These are phyloP conservation scores for Sarcomyxa edulis DNA, from an alignment of 768 basidiomycete genomes.

Conservation along the genomic window DNA sequence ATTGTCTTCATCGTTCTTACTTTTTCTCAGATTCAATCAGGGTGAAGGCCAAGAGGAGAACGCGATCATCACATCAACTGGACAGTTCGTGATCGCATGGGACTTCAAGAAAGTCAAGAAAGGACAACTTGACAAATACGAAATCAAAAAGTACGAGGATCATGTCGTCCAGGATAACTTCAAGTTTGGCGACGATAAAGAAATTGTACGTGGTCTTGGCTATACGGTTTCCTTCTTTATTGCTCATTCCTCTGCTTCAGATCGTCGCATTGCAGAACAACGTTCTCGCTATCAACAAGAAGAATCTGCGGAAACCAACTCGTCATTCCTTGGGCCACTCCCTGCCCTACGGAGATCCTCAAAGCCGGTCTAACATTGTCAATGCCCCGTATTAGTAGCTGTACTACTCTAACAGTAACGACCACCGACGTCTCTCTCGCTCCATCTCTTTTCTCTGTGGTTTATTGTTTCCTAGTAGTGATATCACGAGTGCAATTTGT, in stretches of 20 bases:
- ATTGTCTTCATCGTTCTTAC: slow-evolving; percentile 3
- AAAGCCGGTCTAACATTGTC: slow-evolving; percentile 61
- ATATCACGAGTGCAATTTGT: neutral
- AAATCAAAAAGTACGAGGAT: slow-evolving; percentile 95
- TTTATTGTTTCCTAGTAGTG: slow-evolving; percentile 3
- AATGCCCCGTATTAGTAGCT: slow-evolving; percentile 51
- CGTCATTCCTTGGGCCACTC: slow-evolving; percentile 64
- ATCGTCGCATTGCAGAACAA: slow-evolving; percentile 95
- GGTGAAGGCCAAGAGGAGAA: slow-evolving; percentile 87
- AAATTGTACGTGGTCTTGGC: slow-evolving; percentile 63
- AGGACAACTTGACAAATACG: slow-evolving; percentile 86
- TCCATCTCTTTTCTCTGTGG: slow-evolving; percentile 12
- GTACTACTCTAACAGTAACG: neutral
- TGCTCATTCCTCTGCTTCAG: slow-evolving; percentile 32
- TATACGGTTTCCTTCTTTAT: slow-evolving; percentile 1
- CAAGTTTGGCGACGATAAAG: slow-evolving; percentile 94
- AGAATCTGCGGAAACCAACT: slow-evolving; percentile 78
- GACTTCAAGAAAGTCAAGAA: slow-evolving; percentile 95
- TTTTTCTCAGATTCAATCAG: slow-evolving; percentile 74
- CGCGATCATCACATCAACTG: slow-evolving; percentile 92
- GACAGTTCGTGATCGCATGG: slow-evolving; percentile 92
- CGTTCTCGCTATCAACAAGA: slow-evolving; percentile 93
- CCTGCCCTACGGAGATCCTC: slow-evolving; percentile 34
- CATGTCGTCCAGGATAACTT: slow-evolving; percentile 96
- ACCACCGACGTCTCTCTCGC: neutral